phyloP scores from a whole-genome alignment of 306 rosid genomes.

The Cucumis hystrix region DNA sequence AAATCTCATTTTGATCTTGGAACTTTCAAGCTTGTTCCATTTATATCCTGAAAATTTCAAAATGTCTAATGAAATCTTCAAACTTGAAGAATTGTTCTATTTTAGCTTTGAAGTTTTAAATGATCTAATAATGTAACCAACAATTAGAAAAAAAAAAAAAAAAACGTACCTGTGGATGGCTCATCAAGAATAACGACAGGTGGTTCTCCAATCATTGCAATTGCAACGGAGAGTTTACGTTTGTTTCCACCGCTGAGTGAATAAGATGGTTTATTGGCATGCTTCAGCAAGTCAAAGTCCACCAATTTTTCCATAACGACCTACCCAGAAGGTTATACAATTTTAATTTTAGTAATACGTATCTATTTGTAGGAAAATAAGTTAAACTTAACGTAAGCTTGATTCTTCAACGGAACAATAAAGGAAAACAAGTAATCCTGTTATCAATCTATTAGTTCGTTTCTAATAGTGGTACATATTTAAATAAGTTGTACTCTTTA shows the following conservation, averaged over 20 bases:
- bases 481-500: not conserved
- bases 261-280: conserved; percentile 78
- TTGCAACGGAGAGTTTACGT: conserved; percentile 87
- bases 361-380: not conserved
- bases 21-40: not conserved
- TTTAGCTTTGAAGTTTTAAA: not conserved
- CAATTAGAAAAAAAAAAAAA: not conserved
- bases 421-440: not conserved
- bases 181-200: conserved; percentile 95
- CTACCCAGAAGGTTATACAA: conserved; percentile 33
- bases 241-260: conserved; percentile 96
- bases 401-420: not conserved
- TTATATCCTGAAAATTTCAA: not conserved
- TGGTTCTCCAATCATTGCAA: conserved; percentile 97
- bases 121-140: not conserved
- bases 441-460: not conserved
- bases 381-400: not conserved
- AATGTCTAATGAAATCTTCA: not conserved
- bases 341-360: not conserved
- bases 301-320: conserved; percentile 73
- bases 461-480: not conserved
- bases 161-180: conserved; percentile 74
- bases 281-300: conserved; percentile 87
- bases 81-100: not conserved
- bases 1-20: not conserved